Conservation (phyloP, 371 early-diverging fungal genomes). For the Saksenaea oblongispora region DNA sequence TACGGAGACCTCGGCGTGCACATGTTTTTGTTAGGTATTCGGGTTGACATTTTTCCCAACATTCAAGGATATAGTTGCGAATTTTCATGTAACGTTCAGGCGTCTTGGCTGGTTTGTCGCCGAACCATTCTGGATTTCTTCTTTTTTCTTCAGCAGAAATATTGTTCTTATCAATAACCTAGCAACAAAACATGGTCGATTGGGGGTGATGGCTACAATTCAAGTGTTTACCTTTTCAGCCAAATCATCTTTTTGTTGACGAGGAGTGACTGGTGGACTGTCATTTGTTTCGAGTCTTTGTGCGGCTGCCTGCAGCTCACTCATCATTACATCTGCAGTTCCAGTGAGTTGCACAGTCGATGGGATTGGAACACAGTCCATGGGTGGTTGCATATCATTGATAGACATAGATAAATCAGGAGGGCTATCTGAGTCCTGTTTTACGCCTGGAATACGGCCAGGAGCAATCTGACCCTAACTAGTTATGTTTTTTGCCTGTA, state of each 20-base stretch:
- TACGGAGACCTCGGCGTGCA: constrained; percentile 40
- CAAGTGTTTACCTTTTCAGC: constrained; percentile 44
- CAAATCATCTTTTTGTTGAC: constrained; percentile 16
- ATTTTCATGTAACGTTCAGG: constrained; percentile 85
- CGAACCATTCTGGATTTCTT: constrained; percentile 77
- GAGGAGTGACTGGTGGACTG: background rate
- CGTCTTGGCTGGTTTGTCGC: constrained; percentile 72
- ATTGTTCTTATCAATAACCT: constrained; percentile 23
- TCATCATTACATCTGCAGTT: background rate
- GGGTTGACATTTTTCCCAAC: constrained; percentile 70
- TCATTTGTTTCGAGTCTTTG: background rate
- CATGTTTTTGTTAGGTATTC: constrained; percentile 65
- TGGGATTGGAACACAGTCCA: no score
- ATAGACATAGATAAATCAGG: background rate
- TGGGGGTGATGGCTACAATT: no score
- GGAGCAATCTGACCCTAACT: background rate
- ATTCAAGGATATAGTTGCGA: constrained; percentile 79
- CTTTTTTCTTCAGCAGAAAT: constrained; percentile 63
- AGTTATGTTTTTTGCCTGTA: background rate
- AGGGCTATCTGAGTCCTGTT: background rate
- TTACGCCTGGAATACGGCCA: background rate
- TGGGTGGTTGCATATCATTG: background rate
- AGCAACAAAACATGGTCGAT: background rate
- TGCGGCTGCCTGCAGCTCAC: background rate
- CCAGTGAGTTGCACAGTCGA: background rate